phyloP scores from a whole-genome alignment of 305 asterid species.

The Solanum chacoense region DNA sequence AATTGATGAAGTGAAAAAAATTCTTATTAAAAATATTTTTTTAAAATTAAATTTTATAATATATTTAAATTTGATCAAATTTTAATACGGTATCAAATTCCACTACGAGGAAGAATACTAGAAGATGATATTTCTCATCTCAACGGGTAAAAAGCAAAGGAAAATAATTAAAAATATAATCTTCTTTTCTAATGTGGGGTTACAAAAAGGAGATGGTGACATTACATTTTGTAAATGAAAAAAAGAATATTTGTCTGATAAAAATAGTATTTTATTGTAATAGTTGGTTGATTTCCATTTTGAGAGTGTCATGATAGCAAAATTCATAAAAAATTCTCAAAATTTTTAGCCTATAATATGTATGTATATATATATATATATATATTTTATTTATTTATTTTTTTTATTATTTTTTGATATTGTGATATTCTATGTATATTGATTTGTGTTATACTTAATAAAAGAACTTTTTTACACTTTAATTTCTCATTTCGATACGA shows the following conservation, averaged over 20 bases:
- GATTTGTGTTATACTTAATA: too few species aligned
- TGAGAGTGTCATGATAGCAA: background rate
- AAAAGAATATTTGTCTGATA: background rate
- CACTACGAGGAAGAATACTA: background rate
- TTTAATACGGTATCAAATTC: background rate
- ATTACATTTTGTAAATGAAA: background rate
- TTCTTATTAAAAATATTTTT: background rate
- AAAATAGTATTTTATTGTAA: background rate
- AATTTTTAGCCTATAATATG: background rate
- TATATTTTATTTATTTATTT: too few species aligned
- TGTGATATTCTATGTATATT: background rate
- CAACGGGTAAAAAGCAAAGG: background rate
- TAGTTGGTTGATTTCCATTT: background rate
- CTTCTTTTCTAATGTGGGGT: background rate
- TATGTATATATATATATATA: too few species aligned
- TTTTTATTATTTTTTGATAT: too few species aligned
- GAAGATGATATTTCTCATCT: background rate
- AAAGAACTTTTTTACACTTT: background rate
- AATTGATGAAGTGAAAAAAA: rapidly evolving
- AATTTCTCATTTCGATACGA: background rate
- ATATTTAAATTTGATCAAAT: background rate
- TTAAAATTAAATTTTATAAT: too few species aligned
- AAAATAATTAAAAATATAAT: background rate
- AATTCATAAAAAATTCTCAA: background rate
- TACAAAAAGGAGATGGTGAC: background rate